phyloP scores from a whole-genome alignment of 192 early-diverging fungal genomes.

The Coemansia erecta region DNA sequence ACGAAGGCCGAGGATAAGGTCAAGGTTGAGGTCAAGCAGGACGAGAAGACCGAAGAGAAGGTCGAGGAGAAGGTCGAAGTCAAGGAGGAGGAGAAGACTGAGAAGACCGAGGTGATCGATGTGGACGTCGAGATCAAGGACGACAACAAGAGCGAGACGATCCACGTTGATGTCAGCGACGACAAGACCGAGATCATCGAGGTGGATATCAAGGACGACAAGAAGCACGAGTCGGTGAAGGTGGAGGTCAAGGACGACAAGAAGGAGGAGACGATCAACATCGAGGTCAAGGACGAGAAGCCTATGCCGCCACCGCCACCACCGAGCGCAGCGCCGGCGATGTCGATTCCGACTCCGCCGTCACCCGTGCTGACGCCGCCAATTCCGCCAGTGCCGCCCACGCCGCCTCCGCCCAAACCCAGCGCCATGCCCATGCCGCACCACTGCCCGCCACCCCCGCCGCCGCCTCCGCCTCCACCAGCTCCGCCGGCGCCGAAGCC shows the following conservation, averaged over 20 bases:
- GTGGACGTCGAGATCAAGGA: constrained; percentile 13
- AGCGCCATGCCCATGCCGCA: background rate
- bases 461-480: background rate
- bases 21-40: constrained; percentile 8
- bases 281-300: constrained; percentile 20
- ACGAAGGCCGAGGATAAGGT: constrained; percentile 5
- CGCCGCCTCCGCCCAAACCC: background rate
- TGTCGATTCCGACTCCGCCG: background rate
- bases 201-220: constrained; percentile 14
- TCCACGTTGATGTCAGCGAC: constrained; percentile 1
- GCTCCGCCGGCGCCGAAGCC: too few species aligned
- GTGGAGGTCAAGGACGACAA: constrained; percentile 11
- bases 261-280: constrained; percentile 21
- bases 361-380: background rate
- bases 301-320: constrained; percentile 2
- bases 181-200: constrained; percentile 7
- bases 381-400: background rate
- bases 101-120: constrained; percentile 1
- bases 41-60: constrained; percentile 3
- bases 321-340: background rate
- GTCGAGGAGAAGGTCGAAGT: constrained; percentile 15
- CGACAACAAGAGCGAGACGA: constrained; percentile 9
- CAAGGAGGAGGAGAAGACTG: constrained; percentile 1
- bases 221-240: constrained; percentile 1
- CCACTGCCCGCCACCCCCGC: background rate